phyloP scores from a whole-genome alignment of 208 protist genomes.

The Balamuthia mandrillaris region DNA sequence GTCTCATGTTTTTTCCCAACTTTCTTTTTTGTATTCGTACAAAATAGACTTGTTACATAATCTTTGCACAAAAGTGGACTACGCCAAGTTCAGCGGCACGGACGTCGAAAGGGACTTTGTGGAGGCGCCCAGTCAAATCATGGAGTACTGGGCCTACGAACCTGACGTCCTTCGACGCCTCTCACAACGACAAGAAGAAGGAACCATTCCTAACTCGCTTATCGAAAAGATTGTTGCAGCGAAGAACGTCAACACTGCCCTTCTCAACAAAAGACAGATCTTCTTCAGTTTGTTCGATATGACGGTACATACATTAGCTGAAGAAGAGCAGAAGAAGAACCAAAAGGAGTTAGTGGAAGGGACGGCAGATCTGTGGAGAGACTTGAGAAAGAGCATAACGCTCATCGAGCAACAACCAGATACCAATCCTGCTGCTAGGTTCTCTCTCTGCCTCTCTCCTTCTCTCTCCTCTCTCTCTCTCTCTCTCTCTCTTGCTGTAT shows the following conservation, averaged over 20 bases:
- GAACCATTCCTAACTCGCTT: no score
- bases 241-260: conserved; percentile 49
- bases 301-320: conserved; percentile 35
- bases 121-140: conserved; percentile 57
- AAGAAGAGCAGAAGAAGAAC: neutral
- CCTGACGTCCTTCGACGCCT: conserved; percentile 40
- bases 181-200: no score
- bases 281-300: conserved; percentile 50
- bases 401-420: neutral
- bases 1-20: no score
- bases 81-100: conserved; percentile 51
- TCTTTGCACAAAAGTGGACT: conserved; percentile 44
- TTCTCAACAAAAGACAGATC: conserved; percentile 56
- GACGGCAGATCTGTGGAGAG: neutral
- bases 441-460: neutral
- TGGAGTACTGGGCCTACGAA: conserved; percentile 68
- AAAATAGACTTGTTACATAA: conserved; percentile 59
- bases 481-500: no score
- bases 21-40: no score
- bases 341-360: neutral
- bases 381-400: conserved; percentile 25
- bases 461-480: no score
- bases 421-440: conserved; percentile 38
- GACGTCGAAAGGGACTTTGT: conserved; percentile 64
- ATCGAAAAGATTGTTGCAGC: conserved; percentile 40